phyloP scores from a whole-genome alignment of 306 rosid genomes.

The Dalbergia cochinchinensis region DNA sequence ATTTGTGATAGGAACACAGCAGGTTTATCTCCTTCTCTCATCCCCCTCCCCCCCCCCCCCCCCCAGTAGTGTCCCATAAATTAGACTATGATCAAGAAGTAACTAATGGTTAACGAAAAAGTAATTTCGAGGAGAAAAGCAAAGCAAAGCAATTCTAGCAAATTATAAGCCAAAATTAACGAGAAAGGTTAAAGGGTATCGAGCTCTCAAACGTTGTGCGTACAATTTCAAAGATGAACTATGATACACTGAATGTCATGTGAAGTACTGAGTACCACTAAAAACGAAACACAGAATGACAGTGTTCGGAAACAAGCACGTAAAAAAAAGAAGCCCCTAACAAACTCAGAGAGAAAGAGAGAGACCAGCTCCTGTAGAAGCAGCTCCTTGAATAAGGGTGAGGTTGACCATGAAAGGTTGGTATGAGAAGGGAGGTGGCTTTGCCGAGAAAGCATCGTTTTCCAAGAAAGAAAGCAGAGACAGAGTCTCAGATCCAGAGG shows the following conservation, averaged over 20 bases:
- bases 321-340: neutral
- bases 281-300: conserved; percentile 38
- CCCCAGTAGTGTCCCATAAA: conserved; percentile 11
- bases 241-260: neutral
- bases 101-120: neutral
- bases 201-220: conserved; percentile 8
- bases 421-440: conserved; percentile 35
- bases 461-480: conserved; percentile 52
- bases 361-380: conserved; percentile 78
- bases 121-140: neutral
- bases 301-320: conserved; percentile 27
- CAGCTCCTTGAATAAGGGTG: conserved; percentile 78
- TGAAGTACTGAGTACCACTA: neutral
- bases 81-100: conserved; percentile 10
- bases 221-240: neutral
- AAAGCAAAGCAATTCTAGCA: conserved; percentile 9
- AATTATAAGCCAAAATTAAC: conserved; percentile 3
- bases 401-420: conserved; percentile 70
- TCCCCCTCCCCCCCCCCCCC: conserved; percentile 24
- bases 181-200: neutral
- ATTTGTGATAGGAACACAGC: conserved; percentile 2
- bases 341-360: conserved; percentile 11
- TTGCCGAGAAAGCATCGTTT: conserved; percentile 36
- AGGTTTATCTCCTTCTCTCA: conserved; percentile 5
- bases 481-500: conserved; percentile 51